phyloP scores from a whole-genome alignment of 805 yeast species.

The Lipomyces sp. region DNA sequence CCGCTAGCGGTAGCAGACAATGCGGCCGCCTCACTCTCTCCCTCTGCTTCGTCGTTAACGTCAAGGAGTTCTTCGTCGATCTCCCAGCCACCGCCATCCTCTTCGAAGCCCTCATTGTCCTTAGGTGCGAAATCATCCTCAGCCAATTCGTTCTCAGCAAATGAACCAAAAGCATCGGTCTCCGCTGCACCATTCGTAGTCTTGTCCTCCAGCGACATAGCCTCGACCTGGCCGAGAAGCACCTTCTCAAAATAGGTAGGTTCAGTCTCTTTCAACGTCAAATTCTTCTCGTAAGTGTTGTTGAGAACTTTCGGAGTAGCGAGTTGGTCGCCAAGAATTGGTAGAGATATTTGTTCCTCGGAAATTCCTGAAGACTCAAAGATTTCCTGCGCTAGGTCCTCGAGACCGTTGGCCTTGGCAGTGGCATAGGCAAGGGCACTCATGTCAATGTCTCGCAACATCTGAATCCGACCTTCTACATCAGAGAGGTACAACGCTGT shows the following conservation, averaged over 20 bases:
- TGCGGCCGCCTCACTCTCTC: slow-evolving; percentile 57
- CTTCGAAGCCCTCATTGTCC: slow-evolving; percentile 38
- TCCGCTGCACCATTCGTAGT: slow-evolving; percentile 38
- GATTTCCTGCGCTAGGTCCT: slow-evolving; percentile 72
- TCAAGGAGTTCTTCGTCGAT: slow-evolving; percentile 50
- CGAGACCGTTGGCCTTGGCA: slow-evolving; percentile 84
- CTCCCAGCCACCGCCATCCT: slow-evolving; percentile 42
- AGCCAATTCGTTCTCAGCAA: slow-evolving; percentile 39
- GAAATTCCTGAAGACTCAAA: slow-evolving; percentile 70
- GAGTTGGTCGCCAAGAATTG: slow-evolving; percentile 51
- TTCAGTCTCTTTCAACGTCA: slow-evolving; percentile 81
- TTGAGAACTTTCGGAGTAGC: slow-evolving; percentile 55
- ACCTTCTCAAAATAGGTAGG: slow-evolving; percentile 86
- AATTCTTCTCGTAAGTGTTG: slow-evolving; percentile 56
- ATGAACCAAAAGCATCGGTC: slow-evolving; percentile 39
- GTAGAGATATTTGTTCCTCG: slow-evolving; percentile 67
- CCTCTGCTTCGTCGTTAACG: slow-evolving; percentile 52
- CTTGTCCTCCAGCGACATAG: slow-evolving; percentile 56
- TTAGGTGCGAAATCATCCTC: slow-evolving; percentile 37
- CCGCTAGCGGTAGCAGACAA: slow-evolving; percentile 47
- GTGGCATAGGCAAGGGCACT: slow-evolving; percentile 89
- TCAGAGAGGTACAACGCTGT: slow-evolving; percentile 80
- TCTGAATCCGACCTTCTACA: slow-evolving; percentile 71
- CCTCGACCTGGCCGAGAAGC: slow-evolving; percentile 74
- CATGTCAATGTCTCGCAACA: slow-evolving; percentile 78